phyloP scores from a whole-genome alignment of 768 basidiomycete genomes.

The Russula emetica region DNA sequence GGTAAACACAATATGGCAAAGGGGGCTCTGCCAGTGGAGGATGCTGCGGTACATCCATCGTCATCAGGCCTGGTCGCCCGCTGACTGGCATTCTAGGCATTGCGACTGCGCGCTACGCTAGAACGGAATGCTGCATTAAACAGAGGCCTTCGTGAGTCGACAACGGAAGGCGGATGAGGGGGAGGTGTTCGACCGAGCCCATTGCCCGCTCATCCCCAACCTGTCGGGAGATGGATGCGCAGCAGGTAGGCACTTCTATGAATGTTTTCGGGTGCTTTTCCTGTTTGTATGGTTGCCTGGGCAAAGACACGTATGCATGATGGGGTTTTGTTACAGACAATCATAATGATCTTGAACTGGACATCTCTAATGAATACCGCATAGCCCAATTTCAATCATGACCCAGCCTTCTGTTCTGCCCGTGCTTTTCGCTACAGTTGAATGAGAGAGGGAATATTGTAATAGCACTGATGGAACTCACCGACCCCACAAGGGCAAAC shows the following conservation, averaged over 20 bases:
- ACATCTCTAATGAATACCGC: constrained; percentile 3
- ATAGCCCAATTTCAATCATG: constrained; percentile 32
- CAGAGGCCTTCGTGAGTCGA: constrained; percentile 16
- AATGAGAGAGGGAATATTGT: constrained; percentile 9
- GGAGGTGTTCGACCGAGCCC: neutral
- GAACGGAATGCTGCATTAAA: constrained; percentile 24
- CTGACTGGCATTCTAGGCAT: constrained; percentile 44
- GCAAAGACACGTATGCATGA: constrained; percentile 25
- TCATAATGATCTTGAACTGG: constrained; percentile 4
- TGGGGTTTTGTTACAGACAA: constrained; percentile 24
- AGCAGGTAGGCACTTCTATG: neutral
- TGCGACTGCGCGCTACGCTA: constrained; percentile 57
- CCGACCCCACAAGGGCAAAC: constrained; percentile 69
- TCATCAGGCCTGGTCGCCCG: neutral
- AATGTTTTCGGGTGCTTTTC: constrained; percentile 32
- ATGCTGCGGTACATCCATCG: constrained; percentile 60
- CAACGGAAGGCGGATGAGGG: constrained; percentile 18
- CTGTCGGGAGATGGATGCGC: neutral
- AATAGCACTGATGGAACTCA: constrained; percentile 38
- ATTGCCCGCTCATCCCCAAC: neutral
- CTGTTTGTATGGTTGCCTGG: constrained; percentile 19
- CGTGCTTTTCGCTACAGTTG: constrained; percentile 59
- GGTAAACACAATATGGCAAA: constrained; percentile 90
- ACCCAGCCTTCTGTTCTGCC: constrained; percentile 50
- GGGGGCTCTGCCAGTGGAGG: constrained; percentile 75